Evolutionary conservation across 2,329 filamentous ascomycete genomes (phyloP), one percentile per base, ranked within the genome.

Genomic region (Verticillium tricorpus): DNA sequence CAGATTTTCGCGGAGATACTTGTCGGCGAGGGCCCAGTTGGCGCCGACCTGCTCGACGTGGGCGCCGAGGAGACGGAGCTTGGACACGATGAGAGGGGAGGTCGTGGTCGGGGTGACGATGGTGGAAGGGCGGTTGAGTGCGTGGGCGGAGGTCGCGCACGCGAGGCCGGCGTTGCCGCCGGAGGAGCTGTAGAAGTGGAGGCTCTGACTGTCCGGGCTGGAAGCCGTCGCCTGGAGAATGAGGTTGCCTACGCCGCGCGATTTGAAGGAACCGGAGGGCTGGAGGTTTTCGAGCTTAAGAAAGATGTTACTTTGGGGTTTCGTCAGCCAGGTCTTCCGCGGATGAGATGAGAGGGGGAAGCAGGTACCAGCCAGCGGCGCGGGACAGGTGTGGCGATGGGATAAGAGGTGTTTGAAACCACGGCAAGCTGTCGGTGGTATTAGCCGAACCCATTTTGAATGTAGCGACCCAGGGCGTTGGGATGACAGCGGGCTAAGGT

Each of bases 101-200:
- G 90, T 91, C 7, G 78, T 80, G 9, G 79, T 71, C 0, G 92
- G 90, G 1, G 95, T 85, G 34, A 92, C 89, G 64, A 96, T 89
- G 5, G 91, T 94, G 72, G 86, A 88, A 1, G 85, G 87, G 40
- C 85, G 82, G 6, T 80, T 76, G 7, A 95, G 81, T 2, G 84
- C 80, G 28, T 80, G 78, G 15, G 91, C 89, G 1, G 92, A 89
- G 57, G 86, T 88, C 15, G 91, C 90, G 69, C 90, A 92, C 1
- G 92, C 92, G 3, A 96, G 85, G 1, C 92, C 92, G 2, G 92
- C 92, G 71, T 96, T 96, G 62, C 92, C 92, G 62, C 91, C 92
- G 2, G 87, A 91, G 14, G 89, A 90, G 70, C 85, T 89, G 78
- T 91, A 95, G 82, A 95, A 94, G 78, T 91, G 90, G 2, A 81